Percentiles rank a stretch among this genome's conserved stretches.
These are phyloP conservation scores for Saturnispora serradocipensis DNA, from an alignment of 805 yeast species.

Conservation along the genomic window DNA sequence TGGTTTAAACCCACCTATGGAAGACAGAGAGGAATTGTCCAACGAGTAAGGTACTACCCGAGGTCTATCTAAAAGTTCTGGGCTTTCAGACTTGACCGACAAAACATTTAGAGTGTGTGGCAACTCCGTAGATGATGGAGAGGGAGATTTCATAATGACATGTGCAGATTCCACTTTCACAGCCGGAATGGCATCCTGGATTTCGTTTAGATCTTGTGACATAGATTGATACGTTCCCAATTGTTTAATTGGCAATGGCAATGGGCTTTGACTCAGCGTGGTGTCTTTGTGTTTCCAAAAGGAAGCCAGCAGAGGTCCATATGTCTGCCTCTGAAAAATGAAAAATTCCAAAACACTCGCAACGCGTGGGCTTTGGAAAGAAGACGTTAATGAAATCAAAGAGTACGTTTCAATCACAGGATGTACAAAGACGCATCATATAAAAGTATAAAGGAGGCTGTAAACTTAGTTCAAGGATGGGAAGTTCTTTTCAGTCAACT, in stretches of 20 bases:
- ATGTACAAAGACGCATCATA: conserved; percentile 1
- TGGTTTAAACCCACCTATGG: neutral
- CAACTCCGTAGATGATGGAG: neutral
- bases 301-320: neutral
- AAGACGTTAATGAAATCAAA: neutral
- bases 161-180: neutral
- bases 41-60: neutral
- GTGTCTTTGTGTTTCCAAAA: neutral
- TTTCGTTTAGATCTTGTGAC: neutral
- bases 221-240: neutral
- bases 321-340: neutral
- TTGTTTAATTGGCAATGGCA: neutral
- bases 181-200: neutral
- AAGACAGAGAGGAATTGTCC: neutral
- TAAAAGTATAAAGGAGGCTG: neutral
- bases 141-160: neutral
- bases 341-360: neutral
- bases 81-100: neutral
- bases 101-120: neutral
- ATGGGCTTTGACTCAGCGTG: neutral
- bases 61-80: neutral
- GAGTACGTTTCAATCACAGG: conserved; percentile 1
- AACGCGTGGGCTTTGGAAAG: neutral
- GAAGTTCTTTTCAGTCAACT: conserved; percentile 47
- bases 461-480: conserved; percentile 47